Percentiles rank a stretch among this genome's conserved stretches.
phyloP scores from a whole-genome alignment of 2,329 filamentous ascomycete species.

The Diaporthe caulivora region DNA sequence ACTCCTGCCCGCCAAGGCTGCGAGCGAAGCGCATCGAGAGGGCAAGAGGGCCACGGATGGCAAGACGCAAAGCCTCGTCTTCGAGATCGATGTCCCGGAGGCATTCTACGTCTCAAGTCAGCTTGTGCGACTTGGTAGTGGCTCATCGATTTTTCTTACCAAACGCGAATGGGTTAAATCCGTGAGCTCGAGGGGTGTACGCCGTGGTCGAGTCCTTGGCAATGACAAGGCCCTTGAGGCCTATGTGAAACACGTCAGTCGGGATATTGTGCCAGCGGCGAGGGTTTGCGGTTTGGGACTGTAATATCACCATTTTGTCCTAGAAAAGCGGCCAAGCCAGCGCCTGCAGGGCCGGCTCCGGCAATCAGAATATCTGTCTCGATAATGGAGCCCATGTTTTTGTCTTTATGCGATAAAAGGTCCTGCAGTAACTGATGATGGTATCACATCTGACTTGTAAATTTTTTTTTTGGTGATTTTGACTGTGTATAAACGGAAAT shows the following conservation, averaged over 20 bases:
- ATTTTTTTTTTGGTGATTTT: too few species aligned
- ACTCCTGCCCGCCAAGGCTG: conserved; percentile 54
- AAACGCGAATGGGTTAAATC: conserved; percentile 31
- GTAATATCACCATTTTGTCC: conserved; percentile 27
- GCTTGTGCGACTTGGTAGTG: background rate
- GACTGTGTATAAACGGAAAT: too few species aligned
- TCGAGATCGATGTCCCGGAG: conserved; percentile 54
- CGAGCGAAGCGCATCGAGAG: conserved; percentile 53
- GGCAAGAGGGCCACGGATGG: conserved; percentile 48
- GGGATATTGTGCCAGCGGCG: background rate
- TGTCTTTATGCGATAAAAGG: background rate
- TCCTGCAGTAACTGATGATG: too few species aligned
- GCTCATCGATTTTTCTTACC: background rate
- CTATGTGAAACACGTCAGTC: background rate
- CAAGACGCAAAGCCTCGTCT: conserved; percentile 46
- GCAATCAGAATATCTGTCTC: conserved; percentile 38
- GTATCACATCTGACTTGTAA: too few species aligned
- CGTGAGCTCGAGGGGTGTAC: conserved; percentile 34
- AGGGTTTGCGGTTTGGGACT: fast-evolving
- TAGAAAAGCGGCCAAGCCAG: conserved; percentile 21
- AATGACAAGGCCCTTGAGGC: conserved; percentile 30
- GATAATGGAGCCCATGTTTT: conserved; percentile 5
- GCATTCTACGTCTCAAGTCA: conserved; percentile 46
- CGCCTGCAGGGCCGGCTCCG: conserved; percentile 28
- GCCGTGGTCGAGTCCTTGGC: conserved; percentile 10